Evolutionary conservation across 768 basidiomycete species (phyloP).

Genomic region (Podaxis sp.): DNA sequence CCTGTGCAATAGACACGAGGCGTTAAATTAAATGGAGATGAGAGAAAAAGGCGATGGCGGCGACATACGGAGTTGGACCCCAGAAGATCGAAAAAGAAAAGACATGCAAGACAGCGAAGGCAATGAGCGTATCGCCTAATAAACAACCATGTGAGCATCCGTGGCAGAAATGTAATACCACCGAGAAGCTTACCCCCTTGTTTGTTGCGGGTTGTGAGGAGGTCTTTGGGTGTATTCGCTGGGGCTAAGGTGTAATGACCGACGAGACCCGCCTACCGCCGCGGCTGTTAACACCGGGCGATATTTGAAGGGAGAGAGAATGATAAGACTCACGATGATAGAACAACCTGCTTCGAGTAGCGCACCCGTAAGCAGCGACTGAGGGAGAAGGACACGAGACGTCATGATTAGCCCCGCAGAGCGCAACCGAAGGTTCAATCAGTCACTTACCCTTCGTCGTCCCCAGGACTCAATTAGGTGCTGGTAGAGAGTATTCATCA

Average conservation of each 20-base stretch:
- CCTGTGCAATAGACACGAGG: constrained; percentile 18
- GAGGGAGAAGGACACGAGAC: background rate
- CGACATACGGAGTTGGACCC: constrained; percentile 60
- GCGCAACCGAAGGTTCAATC: background rate
- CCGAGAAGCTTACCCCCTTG: constrained; percentile 34
- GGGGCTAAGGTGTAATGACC: constrained; percentile 67
- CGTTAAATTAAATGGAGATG: background rate
- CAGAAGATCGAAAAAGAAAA: constrained; percentile 70
- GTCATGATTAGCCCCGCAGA: background rate
- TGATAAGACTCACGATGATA: constrained; percentile 41
- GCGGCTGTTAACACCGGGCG: background rate
- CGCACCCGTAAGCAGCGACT: constrained; percentile 67
- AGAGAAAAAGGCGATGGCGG: background rate
- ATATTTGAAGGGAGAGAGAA: too few relatives aligned
- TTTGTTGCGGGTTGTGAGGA: constrained; percentile 53
- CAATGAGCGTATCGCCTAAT: constrained; percentile 59
- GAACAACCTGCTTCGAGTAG: constrained; percentile 56
- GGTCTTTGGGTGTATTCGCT: constrained; percentile 36
- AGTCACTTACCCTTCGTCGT: constrained; percentile 48
- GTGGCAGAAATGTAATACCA: background rate
- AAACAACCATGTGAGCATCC: background rate
- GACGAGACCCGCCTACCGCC: constrained; percentile 57
- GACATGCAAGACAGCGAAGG: constrained; percentile 77
- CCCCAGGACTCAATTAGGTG: constrained; percentile 71
- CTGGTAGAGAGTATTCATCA: constrained; percentile 17